phyloP scores from a whole-genome alignment of 306 rosid genomes.

The Cucumis hystrix region DNA sequence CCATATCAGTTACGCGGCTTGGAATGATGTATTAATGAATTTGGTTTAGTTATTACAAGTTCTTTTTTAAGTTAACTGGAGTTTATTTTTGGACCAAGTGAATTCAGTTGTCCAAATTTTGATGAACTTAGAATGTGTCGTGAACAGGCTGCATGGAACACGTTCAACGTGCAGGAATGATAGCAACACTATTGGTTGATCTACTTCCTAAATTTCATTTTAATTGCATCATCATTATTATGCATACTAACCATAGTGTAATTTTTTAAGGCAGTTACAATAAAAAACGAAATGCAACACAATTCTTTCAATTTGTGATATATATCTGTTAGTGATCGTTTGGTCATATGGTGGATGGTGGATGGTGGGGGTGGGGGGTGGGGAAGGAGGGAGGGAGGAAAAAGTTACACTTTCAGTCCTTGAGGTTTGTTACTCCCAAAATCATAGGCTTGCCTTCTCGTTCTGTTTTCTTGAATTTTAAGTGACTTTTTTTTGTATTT shows the following conservation, averaged over 20 bases:
- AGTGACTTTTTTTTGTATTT: too few relatives aligned
- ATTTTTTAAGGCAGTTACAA: neutral
- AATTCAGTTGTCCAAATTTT: neutral
- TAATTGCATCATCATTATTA: neutral
- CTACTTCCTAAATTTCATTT: neutral
- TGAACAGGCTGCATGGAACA: slow-evolving; percentile 53
- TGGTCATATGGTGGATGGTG: too few relatives aligned
- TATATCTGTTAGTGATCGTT: neutral
- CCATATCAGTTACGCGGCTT: too few relatives aligned
- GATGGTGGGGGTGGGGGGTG: too few relatives aligned
- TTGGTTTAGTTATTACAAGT: too few relatives aligned
- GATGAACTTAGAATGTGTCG: neutral
- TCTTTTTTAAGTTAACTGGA: too few relatives aligned
- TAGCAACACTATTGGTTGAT: slow-evolving; percentile 11
- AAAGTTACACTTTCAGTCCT: too few relatives aligned
- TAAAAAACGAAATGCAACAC: neutral
- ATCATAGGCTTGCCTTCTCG: too few relatives aligned
- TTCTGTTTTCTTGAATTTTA: too few relatives aligned
- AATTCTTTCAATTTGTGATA: neutral
- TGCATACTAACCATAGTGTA: neutral
- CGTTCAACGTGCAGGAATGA: slow-evolving; percentile 76
- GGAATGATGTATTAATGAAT: neutral
- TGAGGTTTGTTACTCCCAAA: too few relatives aligned
- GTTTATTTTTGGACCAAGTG: too few relatives aligned
- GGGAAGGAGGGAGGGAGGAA: too few relatives aligned